A percentile compares a stretch with the other conserved stretches of the same genome.
Conservation (phyloP, 2,329 filamentous ascomycete genomes). For the Nemania sp. region DNA sequence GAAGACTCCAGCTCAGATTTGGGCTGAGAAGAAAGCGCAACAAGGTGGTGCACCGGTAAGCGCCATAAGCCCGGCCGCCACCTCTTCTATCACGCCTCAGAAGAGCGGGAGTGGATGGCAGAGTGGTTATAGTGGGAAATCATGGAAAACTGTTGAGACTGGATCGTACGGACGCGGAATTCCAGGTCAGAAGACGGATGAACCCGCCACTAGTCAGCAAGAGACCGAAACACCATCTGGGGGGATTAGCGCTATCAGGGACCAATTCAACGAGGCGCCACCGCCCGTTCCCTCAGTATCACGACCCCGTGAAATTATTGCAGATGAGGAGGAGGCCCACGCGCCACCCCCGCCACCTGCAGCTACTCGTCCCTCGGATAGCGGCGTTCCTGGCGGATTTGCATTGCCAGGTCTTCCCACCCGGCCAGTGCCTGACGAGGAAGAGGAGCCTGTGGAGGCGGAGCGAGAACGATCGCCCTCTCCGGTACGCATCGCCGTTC, state of each 20-base stretch:
- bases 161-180: conserved; percentile 69
- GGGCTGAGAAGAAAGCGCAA: conserved; percentile 95
- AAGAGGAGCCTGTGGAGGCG: conserved; percentile 48
- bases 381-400: conserved; percentile 67
- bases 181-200: conserved; percentile 66
- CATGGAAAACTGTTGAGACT: conserved; percentile 83
- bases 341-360: conserved; percentile 65
- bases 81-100: conserved; percentile 66
- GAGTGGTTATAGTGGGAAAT: conserved; percentile 88
- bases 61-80: conserved; percentile 46
- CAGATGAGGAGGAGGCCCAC: conserved; percentile 50
- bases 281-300: conserved; percentile 59
- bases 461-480: conserved; percentile 61
- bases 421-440: conserved; percentile 59
- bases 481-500: conserved; percentile 83
- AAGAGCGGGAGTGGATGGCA: conserved; percentile 77
- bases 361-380: conserved; percentile 56
- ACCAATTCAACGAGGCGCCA: conserved; percentile 78
- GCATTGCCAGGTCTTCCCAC: conserved; percentile 77
- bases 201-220: conserved; percentile 49
- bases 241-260: conserved; percentile 73
- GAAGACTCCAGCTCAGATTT: conserved; percentile 94
- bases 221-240: conserved; percentile 60
- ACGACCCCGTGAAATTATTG: conserved; percentile 21
- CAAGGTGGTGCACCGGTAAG: conserved; percentile 62